A percentile compares a stretch with the other conserved stretches of the same genome.
Conservation (phyloP, 2,329 filamentous ascomycete species). For the Metarhizium guizhouense region DNA sequence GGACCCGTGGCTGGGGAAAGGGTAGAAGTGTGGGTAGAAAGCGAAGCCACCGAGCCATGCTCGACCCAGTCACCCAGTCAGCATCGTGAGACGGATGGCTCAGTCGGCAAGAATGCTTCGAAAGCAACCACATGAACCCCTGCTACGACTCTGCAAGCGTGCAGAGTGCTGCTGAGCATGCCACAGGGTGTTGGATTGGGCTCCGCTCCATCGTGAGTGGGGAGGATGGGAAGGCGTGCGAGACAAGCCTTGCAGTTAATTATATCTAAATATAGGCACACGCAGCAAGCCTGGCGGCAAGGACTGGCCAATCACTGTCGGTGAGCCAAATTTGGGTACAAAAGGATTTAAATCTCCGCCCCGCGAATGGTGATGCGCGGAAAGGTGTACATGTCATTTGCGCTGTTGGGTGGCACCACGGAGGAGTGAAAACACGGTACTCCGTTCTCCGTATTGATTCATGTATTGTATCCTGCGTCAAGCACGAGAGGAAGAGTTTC, state of each 20-base stretch:
- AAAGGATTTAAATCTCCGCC: not conserved
- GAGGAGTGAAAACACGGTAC: not conserved
- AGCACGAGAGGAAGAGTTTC: too few relatives aligned
- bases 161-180: not conserved
- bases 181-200: not conserved
- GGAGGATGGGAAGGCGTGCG: not conserved
- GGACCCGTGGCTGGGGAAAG: not conserved
- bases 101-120: constrained; percentile 2
- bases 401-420: not conserved
- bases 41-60: not conserved
- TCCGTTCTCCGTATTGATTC: too few relatives aligned
- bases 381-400: not conserved
- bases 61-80: not conserved
- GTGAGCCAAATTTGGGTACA: constrained; percentile 16
- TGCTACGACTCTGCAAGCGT: constrained; percentile 4
- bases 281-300: constrained; percentile 22
- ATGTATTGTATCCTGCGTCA: too few relatives aligned
- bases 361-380: not conserved
- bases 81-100: not conserved
- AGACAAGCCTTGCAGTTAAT: constrained; percentile 4
- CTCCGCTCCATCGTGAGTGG: constrained; percentile 4
- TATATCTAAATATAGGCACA: constrained; percentile 24
- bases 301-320: constrained; percentile 18
- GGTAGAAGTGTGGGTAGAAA: not conserved
- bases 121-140: constrained; percentile 8